Conservation (phyloP, 2,329 filamentous ascomycete genomes). For the Cladosporium sp. region DNA sequence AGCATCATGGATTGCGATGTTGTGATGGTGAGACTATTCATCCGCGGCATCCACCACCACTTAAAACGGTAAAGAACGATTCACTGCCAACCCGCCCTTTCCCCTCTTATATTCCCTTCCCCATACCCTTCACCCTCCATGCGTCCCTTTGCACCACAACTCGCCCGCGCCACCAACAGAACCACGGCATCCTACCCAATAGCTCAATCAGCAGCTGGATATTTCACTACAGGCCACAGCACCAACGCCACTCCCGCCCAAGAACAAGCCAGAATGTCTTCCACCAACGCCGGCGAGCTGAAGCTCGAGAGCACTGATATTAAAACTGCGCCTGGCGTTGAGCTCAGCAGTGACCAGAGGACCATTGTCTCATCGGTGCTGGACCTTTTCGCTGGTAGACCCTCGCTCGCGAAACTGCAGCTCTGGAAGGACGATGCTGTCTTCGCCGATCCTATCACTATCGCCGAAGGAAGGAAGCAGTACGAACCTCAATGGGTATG, state of each 20-base stretch:
- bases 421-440: constrained; percentile 57
- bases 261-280: constrained; percentile 21
- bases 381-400: constrained; percentile 59
- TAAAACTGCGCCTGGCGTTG: constrained; percentile 48
- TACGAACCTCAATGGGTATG: constrained; percentile 47
- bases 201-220: constrained; percentile 6
- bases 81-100: no score
- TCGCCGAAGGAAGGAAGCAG: constrained; percentile 52
- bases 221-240: no score
- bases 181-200: neutral
- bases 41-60: neutral
- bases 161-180: constrained; percentile 10
- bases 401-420: constrained; percentile 54
- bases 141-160: constrained; percentile 13
- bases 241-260: neutral
- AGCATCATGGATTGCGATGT: constrained; percentile 13
- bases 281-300: constrained; percentile 28
- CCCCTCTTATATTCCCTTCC: neutral
- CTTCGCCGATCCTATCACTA: constrained; percentile 57
- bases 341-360: constrained; percentile 48
- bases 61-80: constrained; percentile 5
- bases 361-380: constrained; percentile 56
- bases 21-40: neutral
- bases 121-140: neutral
- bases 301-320: constrained; percentile 55